phyloP scores from a whole-genome alignment of 2,329 filamentous ascomycete genomes.

The Coniochaeta pulveracea region DNA sequence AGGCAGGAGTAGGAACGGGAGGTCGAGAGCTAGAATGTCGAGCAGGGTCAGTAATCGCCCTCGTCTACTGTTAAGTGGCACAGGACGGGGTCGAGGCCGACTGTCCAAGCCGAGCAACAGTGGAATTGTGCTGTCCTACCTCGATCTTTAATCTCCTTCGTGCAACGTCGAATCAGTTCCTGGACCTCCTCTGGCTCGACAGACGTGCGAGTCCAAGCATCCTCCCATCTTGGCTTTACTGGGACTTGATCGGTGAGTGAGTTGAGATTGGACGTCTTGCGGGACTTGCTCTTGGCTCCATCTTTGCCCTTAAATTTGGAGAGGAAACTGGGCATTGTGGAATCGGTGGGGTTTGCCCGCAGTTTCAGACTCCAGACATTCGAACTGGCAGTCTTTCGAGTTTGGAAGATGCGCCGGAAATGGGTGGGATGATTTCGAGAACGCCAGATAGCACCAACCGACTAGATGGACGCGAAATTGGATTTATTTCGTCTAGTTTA shows the following conservation, averaged over 20 bases:
- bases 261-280: constrained; percentile 50
- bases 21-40: constrained; percentile 61
- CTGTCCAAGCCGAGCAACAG: constrained; percentile 13
- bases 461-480: too few relatives aligned
- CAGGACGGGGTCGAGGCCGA: background rate
- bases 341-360: constrained; percentile 4
- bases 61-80: too few relatives aligned
- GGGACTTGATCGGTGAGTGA: constrained; percentile 39
- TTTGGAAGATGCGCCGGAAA: constrained; percentile 5
- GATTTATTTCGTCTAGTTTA: too few relatives aligned
- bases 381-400: constrained; percentile 8
- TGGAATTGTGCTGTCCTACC: constrained; percentile 46
- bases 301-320: constrained; percentile 67
- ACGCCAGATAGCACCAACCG: too few relatives aligned
- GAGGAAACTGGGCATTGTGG: constrained; percentile 45
- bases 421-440: too few relatives aligned
- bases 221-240: constrained; percentile 70
- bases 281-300: constrained; percentile 45
- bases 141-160: constrained; percentile 84
- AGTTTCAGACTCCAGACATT: constrained; percentile 4
- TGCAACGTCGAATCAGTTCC: constrained; percentile 75
- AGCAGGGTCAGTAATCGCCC: constrained; percentile 5
- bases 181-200: constrained; percentile 86
- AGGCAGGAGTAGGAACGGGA: constrained; percentile 84
- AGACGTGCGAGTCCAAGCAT: constrained; percentile 73